Evolutionary conservation across 1,284 basidiomycete genomes (phyloP).

Genomic region (Agroathelia rolfsii): DNA sequence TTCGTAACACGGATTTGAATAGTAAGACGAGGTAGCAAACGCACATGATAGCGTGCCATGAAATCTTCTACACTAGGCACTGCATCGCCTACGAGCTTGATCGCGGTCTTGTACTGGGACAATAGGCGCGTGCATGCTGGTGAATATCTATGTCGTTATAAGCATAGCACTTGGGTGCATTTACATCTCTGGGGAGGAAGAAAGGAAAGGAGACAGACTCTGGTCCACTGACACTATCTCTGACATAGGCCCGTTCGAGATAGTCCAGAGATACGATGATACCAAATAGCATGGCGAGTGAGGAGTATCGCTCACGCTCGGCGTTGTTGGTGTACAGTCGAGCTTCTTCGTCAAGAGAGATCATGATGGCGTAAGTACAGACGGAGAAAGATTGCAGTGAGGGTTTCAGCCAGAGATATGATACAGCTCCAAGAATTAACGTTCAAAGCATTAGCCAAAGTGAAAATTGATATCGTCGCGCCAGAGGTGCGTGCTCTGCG

Average conservation of each 20-base stretch:
- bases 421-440: too few relatives aligned
- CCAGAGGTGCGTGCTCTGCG: too few relatives aligned
- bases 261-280: conserved; percentile 91
- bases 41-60: conserved; percentile 82
- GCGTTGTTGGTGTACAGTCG: conserved; percentile 82
- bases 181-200: conserved; percentile 4
- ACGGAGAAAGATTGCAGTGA: too few relatives aligned
- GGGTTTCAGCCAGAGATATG: too few relatives aligned
- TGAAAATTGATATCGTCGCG: conserved; percentile 13
- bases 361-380: conserved; percentile 22
- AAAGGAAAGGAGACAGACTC: conserved; percentile 53
- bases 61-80: conserved; percentile 81
- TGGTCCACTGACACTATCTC: conserved; percentile 82
- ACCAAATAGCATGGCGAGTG: conserved; percentile 84
- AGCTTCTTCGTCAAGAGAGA: conserved; percentile 84
- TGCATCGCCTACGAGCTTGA: conserved; percentile 84
- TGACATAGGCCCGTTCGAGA: conserved; percentile 90
- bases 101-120: conserved; percentile 94
- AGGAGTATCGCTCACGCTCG: conserved; percentile 85
- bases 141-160: conserved; percentile 69
- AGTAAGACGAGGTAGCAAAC: conserved; percentile 17
- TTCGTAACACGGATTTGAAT: background rate
- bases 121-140: conserved; percentile 88
- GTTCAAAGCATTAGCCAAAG: conserved; percentile 6
- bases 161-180: conserved; percentile 21